Evolutionary conservation across 768 basidiomycete species (phyloP).

Genomic region (Trametopsis cervina): DNA sequence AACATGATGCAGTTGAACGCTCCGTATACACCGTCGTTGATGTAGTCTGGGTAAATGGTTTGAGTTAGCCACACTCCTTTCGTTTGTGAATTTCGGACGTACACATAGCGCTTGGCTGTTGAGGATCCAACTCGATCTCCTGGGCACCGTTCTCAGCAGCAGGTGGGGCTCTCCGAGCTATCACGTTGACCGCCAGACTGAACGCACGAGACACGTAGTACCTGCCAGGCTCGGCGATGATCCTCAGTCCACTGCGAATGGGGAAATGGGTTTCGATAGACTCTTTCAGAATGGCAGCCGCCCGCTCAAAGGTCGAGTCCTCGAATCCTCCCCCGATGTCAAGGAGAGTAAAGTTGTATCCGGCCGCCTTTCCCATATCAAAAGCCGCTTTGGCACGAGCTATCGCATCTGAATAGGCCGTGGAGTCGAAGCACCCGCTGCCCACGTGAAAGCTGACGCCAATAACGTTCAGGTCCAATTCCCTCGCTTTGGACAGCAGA

Average conservation of each 20-base stretch:
- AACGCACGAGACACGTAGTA: conserved; percentile 93
- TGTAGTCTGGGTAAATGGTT: conserved; percentile 64
- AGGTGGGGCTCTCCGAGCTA: conserved; percentile 72
- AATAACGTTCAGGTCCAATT: conserved; percentile 77
- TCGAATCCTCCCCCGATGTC: conserved; percentile 98
- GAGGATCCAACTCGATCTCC: conserved; percentile 22
- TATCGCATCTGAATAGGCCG: conserved; percentile 86
- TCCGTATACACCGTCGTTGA: conserved; percentile 99
- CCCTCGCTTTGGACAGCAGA: conserved; percentile 72
- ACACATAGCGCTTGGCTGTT: conserved; percentile 82
- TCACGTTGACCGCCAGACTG: conserved; percentile 87
- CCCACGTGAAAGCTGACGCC: conserved; percentile 99
- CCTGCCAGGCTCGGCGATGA: conserved; percentile 94
- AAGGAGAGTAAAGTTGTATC: conserved; percentile 77
- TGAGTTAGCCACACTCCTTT: neutral
- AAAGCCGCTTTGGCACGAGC: conserved; percentile 77
- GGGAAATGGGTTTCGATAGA: conserved; percentile 82
- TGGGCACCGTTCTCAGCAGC: conserved; percentile 23
- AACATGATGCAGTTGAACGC: conserved; percentile 96
- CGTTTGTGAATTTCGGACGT: conserved; percentile 31
- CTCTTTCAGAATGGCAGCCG: conserved; percentile 59
- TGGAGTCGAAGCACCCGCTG: conserved; percentile 90
- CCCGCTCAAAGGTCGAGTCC: conserved; percentile 74
- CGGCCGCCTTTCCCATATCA: conserved; percentile 75
- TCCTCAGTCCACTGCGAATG: conserved; percentile 53